A percentile compares a stretch with the other conserved stretches of the same genome.
These are phyloP conservation scores for Colletotrichum sp. DNA, from an alignment of 2,329 filamentous ascomycete genomes.

Conservation along the genomic window DNA sequence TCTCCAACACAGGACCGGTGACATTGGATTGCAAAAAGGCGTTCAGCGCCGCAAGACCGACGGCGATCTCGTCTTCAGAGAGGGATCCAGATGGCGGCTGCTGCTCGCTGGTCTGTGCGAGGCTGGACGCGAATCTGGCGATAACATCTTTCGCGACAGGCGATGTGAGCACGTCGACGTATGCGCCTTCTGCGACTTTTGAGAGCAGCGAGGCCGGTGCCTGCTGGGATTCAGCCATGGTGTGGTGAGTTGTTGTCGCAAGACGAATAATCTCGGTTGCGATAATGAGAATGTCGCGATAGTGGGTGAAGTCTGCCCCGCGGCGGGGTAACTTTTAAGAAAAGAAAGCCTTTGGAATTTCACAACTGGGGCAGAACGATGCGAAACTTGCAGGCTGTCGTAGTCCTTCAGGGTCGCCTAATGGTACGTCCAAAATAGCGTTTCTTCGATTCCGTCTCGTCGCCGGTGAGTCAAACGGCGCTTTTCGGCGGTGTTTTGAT, in stretches of 20 bases:
- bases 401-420: too few relatives aligned
- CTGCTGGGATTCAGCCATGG: background rate
- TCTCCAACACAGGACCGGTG: constrained; percentile 79
- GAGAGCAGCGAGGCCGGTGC: background rate
- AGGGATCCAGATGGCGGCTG: background rate
- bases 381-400: background rate
- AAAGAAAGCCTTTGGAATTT: background rate
- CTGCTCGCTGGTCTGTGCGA: background rate
- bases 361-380: background rate
- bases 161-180: constrained; percentile 14
- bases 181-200: background rate
- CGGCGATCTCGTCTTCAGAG: constrained; percentile 40
- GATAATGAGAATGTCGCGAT: background rate
- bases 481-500: background rate
- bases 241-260: background rate
- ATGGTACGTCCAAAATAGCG: background rate
- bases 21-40: constrained; percentile 87
- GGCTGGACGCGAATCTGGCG: background rate
- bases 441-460: background rate
- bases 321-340: constrained; percentile 6
- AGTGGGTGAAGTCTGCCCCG: constrained; percentile 7
- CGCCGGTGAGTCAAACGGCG: constrained; percentile 1
- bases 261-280: background rate
- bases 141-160: background rate
- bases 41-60: constrained; percentile 74